These are phyloP conservation scores for Amanita inopinata DNA, from an alignment of 768 basidiomycete genomes.

Conservation along the genomic window DNA sequence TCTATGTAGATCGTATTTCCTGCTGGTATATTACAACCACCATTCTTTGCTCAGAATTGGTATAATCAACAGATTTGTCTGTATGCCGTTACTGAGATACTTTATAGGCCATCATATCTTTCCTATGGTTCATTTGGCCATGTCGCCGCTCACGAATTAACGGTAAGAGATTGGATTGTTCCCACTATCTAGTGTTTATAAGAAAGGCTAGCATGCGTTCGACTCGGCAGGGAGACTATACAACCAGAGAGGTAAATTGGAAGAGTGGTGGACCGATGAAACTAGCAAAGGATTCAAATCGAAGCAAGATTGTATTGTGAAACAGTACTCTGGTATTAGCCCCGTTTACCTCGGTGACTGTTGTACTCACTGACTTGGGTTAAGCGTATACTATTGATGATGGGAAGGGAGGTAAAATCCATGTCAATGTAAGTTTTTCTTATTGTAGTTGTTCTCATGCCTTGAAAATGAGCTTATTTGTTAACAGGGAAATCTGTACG, in stretches of 20 bases:
- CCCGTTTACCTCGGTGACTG: not conserved
- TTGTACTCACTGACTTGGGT: constrained; percentile 8
- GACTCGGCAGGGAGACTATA: constrained; percentile 87
- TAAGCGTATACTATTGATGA: constrained; percentile 69
- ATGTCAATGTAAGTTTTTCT: constrained; percentile 63
- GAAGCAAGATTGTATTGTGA: constrained; percentile 81
- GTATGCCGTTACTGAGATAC: constrained; percentile 9
- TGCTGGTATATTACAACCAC: constrained; percentile 88
- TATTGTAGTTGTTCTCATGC: not conserved
- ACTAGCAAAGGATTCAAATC: constrained; percentile 79
- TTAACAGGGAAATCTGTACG: constrained; percentile 65
- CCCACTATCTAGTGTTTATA: not conserved
- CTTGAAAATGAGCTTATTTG: constrained; percentile 5
- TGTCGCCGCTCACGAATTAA: constrained; percentile 88
- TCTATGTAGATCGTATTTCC: constrained; percentile 83
- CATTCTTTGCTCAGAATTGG: constrained; percentile 83
- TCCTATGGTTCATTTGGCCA: constrained; percentile 90
- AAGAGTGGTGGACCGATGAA: constrained; percentile 88
- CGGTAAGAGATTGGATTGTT: constrained; percentile 34
- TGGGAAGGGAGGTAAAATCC: constrained; percentile 71
- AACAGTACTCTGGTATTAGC: constrained; percentile 72
- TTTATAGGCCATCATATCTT: constrained; percentile 73
- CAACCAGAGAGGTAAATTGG: constrained; percentile 80
- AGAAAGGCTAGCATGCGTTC: constrained; percentile 61
- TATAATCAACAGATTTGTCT: constrained; percentile 18